Evolutionary conservation across 2,329 filamentous ascomycete species (phyloP), one percentile per base, ranked within the genome.

Genomic region (Cryphonectria radicalis): DNA sequence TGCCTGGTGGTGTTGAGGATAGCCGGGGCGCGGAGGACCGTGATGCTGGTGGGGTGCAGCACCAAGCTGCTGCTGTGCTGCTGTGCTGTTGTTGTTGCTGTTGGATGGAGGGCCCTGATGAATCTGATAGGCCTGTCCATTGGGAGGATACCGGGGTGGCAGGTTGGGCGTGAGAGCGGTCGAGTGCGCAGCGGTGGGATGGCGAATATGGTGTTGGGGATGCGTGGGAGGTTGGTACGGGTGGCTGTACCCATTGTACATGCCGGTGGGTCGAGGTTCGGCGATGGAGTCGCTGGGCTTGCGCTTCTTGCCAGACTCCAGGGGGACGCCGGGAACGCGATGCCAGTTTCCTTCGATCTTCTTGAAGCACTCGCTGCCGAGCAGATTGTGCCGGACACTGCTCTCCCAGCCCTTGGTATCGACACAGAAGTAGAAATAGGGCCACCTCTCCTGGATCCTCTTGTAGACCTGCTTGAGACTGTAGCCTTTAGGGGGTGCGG

Each of bases 371-470:
- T 87, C 86, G 76, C 90, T 90, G 2, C 87, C 88, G 74, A 90
- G 89, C 40, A 90, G 82, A 70, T 90, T 90, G 75, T 90, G 88
- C 0, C 88, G 86, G n/a, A 90, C 88, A 75, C 87, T 90, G 74
- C 88, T 90, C 77, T 90, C 88, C 88, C 88, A 90, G n/a, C 88
- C 88, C 76, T 89, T 90, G 7, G 88, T 90, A 76, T 88, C 87
- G 25, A 87, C 87, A 68, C 82, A 83, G 75, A 90, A 90, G 74
- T 86, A 87, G 74, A 88, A 90, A 82, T 85, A 89, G 13, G 87
- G 87, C 74, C 89, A 89, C 74, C 83, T 83, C 72, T 83, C 82
- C 74, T 86, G 87, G 68, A 90, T 90, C 65, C 87, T 83, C 78
- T 90, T 90, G 79, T 90, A 90, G 69, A 90, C 89, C 78, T 90